Evolutionary conservation across 805 yeast species (phyloP), one percentile per base, ranked within the genome.

Genomic region (Grigorovia yakushimaensis): DNA sequence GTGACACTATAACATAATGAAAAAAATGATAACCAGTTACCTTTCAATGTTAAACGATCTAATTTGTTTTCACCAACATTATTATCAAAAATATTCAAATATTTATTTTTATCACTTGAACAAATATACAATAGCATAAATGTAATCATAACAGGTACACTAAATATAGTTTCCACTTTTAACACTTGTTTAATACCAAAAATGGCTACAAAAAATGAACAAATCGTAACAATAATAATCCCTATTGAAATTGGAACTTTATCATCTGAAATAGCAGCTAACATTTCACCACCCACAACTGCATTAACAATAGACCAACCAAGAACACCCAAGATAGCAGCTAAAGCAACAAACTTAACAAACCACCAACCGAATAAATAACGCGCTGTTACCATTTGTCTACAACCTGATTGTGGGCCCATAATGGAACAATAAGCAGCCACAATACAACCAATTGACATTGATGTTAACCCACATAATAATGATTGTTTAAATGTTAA

Each of bases 301-400:
- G 84, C 77, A 60, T 86, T 87, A n/a, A 87, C 88, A 35, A 88
- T 81, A n/a, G 91, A 78, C 96, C 96, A 88, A n/a, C 96, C 96
- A 55, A 85, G 62, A 15, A 83, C 82, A 44, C 95, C 94, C 40
- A 84, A 64, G 49, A 84, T 78, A 41, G 86, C 76, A 37, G 84
- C 77, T 39, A 88, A 62, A 5, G 87, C 81, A 42, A 86, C 84
- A 47, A 86, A 69, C 62, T 84, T 82, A 38, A 88, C 88, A 54
- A 81, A 78, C 82, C 83, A 84, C 80, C 89, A 82, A 1, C 96
- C 96, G 61, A 87, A 88, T 42, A 86, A 68, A 55, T 74, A 86
- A 51, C 95, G 72, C 1, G 88, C 82, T 20, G 85, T 74, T 9
- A 87, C 89, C 88, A 88, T 84, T 59, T 88, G 95, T 57, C 96